Evolutionary conservation across 495 filamentous ascomycete genomes (phyloP).

Genomic region (Xylaria intraflava): DNA sequence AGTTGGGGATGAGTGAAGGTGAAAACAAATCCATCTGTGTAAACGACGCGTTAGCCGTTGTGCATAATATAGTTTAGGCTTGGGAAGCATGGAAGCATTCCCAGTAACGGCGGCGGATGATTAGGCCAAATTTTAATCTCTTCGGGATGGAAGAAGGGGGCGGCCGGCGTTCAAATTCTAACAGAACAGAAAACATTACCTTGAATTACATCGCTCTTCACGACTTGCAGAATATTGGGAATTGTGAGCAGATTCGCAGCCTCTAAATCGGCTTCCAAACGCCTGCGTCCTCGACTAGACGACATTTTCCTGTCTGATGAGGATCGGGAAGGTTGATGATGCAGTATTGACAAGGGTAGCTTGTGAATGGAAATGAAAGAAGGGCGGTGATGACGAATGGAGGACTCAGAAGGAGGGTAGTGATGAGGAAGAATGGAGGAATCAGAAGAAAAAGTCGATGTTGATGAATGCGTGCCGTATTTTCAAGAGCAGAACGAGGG

Average conservation of each 20-base stretch:
- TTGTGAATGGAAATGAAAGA: neutral
- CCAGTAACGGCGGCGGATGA: neutral
- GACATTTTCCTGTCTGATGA: conserved; percentile 2
- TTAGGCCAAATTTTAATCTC: neutral
- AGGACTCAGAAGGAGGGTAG: neutral
- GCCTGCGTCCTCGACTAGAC: neutral
- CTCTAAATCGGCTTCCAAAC: conserved; percentile 16
- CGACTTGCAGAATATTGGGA: conserved; percentile 31
- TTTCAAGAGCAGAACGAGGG: no score
- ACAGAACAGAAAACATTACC: neutral
- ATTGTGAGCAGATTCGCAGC: conserved; percentile 11
- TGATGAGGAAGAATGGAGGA: no score
- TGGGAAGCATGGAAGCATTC: neutral
- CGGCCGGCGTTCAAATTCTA: no score
- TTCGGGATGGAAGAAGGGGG: no score
- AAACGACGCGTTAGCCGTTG: neutral
- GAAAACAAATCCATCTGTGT: conserved; percentile 53
- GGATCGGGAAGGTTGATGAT: no score
- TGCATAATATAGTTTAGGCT: neutral
- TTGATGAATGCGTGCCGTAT: no score
- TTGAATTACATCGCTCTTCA: conserved; percentile 53
- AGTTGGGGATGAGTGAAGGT: conserved; percentile 30
- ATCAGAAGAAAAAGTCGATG: no score
- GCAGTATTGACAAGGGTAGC: neutral
- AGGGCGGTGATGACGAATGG: neutral